Evolutionary conservation across 2,329 filamentous ascomycete genomes (phyloP).

Genomic region (Beauveria sp.): DNA sequence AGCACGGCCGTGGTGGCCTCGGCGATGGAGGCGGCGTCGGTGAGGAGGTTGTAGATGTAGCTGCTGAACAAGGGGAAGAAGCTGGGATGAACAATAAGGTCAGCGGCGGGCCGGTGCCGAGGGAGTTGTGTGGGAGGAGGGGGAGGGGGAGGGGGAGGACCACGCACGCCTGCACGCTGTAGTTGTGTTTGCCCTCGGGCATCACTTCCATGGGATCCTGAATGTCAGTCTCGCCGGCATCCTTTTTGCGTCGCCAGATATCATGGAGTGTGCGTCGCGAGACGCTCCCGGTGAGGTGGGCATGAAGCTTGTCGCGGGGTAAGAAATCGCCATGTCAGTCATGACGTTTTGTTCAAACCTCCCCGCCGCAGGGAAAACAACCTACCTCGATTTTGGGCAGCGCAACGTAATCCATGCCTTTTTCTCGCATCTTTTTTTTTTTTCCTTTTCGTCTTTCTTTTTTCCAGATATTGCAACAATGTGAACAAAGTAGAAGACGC

Average conservation of each 20-base stretch:
- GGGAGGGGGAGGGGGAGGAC: constrained; percentile 20
- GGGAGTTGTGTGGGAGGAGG: not conserved
- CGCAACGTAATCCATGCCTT: constrained; percentile 35
- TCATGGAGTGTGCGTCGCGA: constrained; percentile 64
- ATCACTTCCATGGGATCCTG: constrained; percentile 64
- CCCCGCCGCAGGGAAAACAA: not conserved
- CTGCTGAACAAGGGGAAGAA: constrained; percentile 74
- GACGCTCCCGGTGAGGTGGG: constrained; percentile 74
- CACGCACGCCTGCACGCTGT: constrained; percentile 58
- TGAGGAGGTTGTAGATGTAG: constrained; percentile 71
- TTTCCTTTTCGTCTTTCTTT: not conserved
- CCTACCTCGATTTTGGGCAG: constrained; percentile 49
- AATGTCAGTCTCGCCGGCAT: constrained; percentile 43
- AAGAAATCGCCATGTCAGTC: not conserved
- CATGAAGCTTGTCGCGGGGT: constrained; percentile 53
- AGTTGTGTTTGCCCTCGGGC: constrained; percentile 63
- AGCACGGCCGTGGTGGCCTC: constrained; percentile 60
- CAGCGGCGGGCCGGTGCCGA: not conserved
- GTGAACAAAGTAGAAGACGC: not conserved
- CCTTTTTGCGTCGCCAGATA: constrained; percentile 59
- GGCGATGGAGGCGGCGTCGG: constrained; percentile 49
- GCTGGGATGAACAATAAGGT: constrained; percentile 28
- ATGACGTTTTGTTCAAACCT: too few species aligned
- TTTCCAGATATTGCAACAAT: not conserved
- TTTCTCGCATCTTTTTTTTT: not conserved